These are phyloP conservation scores for Amanita polypyramis DNA, from an alignment of 768 basidiomycete species.

Conservation along the genomic window DNA sequence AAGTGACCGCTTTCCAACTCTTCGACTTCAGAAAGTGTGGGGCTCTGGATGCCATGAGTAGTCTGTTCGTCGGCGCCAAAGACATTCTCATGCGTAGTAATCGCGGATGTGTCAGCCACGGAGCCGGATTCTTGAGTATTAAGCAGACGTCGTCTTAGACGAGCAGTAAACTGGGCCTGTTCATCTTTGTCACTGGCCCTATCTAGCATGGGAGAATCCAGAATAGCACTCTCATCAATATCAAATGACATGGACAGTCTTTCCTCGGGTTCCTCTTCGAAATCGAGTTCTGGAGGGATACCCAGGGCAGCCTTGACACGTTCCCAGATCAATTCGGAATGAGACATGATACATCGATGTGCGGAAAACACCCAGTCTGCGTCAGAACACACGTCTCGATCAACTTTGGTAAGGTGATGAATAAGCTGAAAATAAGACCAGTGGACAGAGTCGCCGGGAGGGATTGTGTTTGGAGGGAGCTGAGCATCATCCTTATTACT, in stretches of 20 bases:
- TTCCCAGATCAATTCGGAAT: slow-evolving; percentile 87
- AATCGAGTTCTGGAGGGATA: slow-evolving; percentile 74
- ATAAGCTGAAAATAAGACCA: slow-evolving; percentile 72
- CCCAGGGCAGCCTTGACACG: slow-evolving; percentile 81
- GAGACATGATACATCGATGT: slow-evolving; percentile 65
- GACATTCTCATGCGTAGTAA: not conserved
- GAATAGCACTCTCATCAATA: slow-evolving; percentile 32
- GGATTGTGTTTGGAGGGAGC: slow-evolving; percentile 16
- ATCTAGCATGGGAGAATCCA: slow-evolving; percentile 31
- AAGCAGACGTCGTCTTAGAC: not conserved
- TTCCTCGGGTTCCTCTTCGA: slow-evolving; percentile 40
- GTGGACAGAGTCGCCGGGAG: slow-evolving; percentile 43
- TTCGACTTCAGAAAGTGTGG: slow-evolving; percentile 7
- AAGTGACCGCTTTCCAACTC: slow-evolving; percentile 11
- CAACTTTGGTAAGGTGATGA: slow-evolving; percentile 53
- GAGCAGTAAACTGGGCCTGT: not conserved
- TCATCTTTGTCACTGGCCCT: slow-evolving; percentile 3
- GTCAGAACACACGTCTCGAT: slow-evolving; percentile 58
- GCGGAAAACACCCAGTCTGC: slow-evolving; percentile 61
- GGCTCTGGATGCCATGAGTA: not conserved
- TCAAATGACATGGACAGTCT: slow-evolving; percentile 1
- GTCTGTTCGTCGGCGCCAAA: not conserved
- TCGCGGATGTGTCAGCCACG: not conserved
- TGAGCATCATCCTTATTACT: slow-evolving; percentile 17
- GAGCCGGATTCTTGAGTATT: not conserved